Conservation (phyloP, 2,329 filamentous ascomycete species). For the Microsporum canis region DNA sequence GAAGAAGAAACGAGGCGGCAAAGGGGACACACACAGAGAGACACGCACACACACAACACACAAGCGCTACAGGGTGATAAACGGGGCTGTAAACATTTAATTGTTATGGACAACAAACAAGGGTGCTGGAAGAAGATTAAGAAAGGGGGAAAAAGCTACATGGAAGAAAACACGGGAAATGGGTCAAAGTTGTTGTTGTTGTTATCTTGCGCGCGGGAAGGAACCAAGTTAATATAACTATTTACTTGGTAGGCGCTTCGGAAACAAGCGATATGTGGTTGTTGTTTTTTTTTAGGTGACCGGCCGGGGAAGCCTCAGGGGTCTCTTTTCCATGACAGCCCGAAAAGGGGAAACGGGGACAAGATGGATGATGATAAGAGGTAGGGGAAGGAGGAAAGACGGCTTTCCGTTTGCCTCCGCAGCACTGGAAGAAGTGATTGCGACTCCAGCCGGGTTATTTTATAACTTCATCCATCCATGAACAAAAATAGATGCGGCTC, state of each 20-base stretch:
- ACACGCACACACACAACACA: no score
- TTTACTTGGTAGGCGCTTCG: neutral
- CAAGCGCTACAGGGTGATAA: neutral
- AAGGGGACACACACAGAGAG: neutral
- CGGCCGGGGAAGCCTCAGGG: neutral
- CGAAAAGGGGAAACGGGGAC: neutral
- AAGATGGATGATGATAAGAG: neutral
- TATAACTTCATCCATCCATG: neutral
- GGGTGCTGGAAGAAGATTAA: neutral
- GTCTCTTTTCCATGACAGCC: neutral
- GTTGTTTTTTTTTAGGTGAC: neutral
- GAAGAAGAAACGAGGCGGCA: neutral
- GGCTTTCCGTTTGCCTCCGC: neutral
- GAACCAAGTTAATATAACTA: constrained; percentile 2
- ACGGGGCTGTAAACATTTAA: neutral
- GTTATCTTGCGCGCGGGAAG: neutral
- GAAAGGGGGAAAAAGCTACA: neutral
- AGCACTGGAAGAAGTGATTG: neutral
- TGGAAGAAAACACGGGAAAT: neutral
- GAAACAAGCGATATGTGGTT: neutral
- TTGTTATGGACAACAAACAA: neutral
- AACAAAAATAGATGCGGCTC: constrained; percentile 5
- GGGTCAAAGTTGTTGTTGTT: neutral
- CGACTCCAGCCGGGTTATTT: neutral
- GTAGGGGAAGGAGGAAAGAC: neutral